Conservation (phyloP, 2,329 filamentous ascomycete genomes). For the Trichoderma koningiopsis region DNA sequence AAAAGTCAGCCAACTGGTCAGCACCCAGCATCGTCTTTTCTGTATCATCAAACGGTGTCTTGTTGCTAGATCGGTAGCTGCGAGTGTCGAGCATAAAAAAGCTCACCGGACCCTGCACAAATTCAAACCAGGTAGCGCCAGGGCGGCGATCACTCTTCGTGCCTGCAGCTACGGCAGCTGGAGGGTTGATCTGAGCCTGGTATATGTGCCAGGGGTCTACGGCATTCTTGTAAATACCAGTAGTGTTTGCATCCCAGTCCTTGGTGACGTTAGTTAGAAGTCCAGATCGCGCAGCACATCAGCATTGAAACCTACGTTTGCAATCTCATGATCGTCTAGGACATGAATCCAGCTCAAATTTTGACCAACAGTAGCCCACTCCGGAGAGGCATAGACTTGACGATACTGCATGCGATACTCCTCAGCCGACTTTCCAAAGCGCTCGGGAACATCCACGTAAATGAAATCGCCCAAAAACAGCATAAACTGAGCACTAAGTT, state of each 20-base stretch:
- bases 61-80: slow-evolving; percentile 75
- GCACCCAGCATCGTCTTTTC: slow-evolving; percentile 86
- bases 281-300: not conserved
- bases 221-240: slow-evolving; percentile 76
- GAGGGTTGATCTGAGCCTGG: slow-evolving; percentile 82
- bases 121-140: slow-evolving; percentile 82
- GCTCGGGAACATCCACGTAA: slow-evolving; percentile 83
- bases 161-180: slow-evolving; percentile 57
- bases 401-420: slow-evolving; percentile 91
- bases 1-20: slow-evolving; percentile 76
- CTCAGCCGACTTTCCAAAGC: slow-evolving; percentile 70
- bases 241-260: slow-evolving; percentile 83
- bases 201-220: slow-evolving; percentile 86
- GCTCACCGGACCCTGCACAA: slow-evolving; percentile 84
- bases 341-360: slow-evolving; percentile 97
- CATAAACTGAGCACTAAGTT: slow-evolving; percentile 75
- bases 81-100: slow-evolving; percentile 96
- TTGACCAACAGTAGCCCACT: slow-evolving; percentile 75
- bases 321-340: slow-evolving; percentile 94
- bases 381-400: slow-evolving; percentile 92
- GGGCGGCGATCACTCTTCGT: slow-evolving; percentile 41
- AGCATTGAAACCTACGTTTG: slow-evolving; percentile 67
- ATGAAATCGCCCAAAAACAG: slow-evolving; percentile 87
- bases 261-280: slow-evolving; percentile 55
- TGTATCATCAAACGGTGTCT: slow-evolving; percentile 58